Percentiles rank a stretch among this genome's conserved stretches.
Conservation (phyloP, 768 basidiomycete genomes). For the Baorangia bicolor region DNA sequence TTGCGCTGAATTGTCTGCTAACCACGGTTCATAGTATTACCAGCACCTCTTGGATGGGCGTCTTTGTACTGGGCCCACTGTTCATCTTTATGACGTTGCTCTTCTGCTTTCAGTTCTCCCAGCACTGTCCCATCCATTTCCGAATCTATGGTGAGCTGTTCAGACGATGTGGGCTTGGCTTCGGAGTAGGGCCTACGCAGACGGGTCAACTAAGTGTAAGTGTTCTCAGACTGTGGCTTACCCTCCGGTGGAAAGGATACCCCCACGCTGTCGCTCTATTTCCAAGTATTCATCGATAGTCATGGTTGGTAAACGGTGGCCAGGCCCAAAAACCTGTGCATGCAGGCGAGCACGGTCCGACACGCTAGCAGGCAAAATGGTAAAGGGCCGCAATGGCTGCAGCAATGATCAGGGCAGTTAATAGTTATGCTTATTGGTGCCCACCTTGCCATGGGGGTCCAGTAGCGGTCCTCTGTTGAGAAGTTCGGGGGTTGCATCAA, state of each 20-base stretch:
- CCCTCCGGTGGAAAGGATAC: conserved; percentile 88
- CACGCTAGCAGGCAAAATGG: conserved; percentile 75
- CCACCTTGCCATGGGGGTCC: conserved; percentile 75
- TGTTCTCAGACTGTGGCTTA: conserved; percentile 38
- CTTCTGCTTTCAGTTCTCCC: conserved; percentile 68
- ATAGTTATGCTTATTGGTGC: conserved; percentile 5
- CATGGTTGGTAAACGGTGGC: conserved; percentile 90
- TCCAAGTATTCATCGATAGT: conserved; percentile 92
- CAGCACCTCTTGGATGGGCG: conserved; percentile 82
- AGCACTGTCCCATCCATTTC: conserved; percentile 79
- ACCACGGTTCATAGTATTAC: conserved; percentile 96
- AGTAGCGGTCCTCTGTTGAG: conserved; percentile 63
- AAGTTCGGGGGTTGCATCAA: conserved; percentile 54
- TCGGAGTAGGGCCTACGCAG: conserved; percentile 61
- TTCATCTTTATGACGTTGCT: conserved; percentile 82
- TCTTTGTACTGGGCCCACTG: conserved; percentile 91
- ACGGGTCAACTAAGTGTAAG: conserved; percentile 5
- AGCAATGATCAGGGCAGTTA: conserved; percentile 5
- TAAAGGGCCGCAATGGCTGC: conserved; percentile 89
- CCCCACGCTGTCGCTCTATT: conserved; percentile 79
- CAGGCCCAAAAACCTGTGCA: conserved; percentile 79
- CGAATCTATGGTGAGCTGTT: conserved; percentile 73
- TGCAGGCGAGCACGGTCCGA: conserved; percentile 71
- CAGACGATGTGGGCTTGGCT: conserved; percentile 65
- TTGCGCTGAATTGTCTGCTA: conserved; percentile 12